A percentile compares a stretch with the other conserved stretches of the same genome.
Evolutionary conservation across 352 stramenopile genomes (phyloP).

Genomic region (Peronospora destructor): DNA sequence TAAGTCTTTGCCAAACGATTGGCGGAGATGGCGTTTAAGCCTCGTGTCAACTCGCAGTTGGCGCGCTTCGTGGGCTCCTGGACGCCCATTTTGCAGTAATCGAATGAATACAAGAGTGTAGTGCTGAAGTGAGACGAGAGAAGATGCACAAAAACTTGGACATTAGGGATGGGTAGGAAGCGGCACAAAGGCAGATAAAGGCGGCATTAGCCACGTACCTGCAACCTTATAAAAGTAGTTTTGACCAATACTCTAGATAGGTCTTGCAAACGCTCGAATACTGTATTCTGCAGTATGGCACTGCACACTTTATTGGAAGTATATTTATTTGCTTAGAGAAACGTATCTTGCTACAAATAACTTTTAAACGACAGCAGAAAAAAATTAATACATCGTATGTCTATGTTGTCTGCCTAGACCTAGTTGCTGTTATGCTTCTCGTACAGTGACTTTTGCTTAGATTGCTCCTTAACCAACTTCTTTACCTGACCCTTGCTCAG

Average conservation of each 20-base stretch:
- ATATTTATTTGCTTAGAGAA: too few relatives aligned
- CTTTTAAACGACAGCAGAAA: neutral
- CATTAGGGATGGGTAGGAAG: neutral
- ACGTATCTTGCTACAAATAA: too few relatives aligned
- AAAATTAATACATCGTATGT: neutral
- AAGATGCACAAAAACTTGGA: neutral
- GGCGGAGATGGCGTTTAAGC: slow-evolving; percentile 72
- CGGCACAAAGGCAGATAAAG: too few relatives aligned
- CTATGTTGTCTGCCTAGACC: too few relatives aligned
- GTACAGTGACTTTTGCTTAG: slow-evolving; percentile 92
- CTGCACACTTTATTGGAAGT: too few relatives aligned
- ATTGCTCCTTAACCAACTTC: slow-evolving; percentile 95
- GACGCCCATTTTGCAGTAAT: slow-evolving; percentile 12
- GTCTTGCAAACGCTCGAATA: too few relatives aligned
- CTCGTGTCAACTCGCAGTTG: slow-evolving; percentile 59
- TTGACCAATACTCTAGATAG: slow-evolving; percentile 8
- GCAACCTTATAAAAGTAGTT: slow-evolving; percentile 6
- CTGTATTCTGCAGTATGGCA: too few relatives aligned
- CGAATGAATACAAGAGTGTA: neutral
- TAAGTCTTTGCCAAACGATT: slow-evolving; percentile 62
- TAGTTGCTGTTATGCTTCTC: slow-evolving; percentile 56
- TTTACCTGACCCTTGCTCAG: slow-evolving; percentile 95
- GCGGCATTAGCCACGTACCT: slow-evolving; percentile 1
- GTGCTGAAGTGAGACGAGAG: neutral
- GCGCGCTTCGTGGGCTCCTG: slow-evolving; percentile 36